Evolutionary conservation across 1,284 basidiomycete genomes (phyloP).

Genomic region (Kwoniella shivajii): DNA sequence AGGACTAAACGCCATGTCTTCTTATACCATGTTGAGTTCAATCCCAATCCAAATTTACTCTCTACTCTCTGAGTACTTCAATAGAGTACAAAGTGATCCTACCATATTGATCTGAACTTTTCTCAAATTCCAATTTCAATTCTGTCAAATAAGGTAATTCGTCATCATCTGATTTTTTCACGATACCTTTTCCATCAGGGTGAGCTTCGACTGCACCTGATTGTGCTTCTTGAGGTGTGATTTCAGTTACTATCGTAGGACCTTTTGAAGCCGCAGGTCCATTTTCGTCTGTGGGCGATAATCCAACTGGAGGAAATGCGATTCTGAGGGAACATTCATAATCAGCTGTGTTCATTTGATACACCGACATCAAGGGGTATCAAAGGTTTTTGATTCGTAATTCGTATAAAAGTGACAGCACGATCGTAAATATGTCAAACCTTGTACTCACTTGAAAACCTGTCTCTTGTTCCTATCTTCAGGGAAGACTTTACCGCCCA

Average conservation of each 20-base stretch:
- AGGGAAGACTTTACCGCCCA: slow-evolving; percentile 47
- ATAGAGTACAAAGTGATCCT: slow-evolving; percentile 52
- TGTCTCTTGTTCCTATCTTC: slow-evolving; percentile 51
- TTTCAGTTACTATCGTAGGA: slow-evolving; percentile 18
- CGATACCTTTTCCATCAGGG: slow-evolving; percentile 7
- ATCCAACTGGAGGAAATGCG: slow-evolving; percentile 16
- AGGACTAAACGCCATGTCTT: too few relatives aligned
- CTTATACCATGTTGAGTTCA: too few relatives aligned
- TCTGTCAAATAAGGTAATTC: slow-evolving; percentile 32
- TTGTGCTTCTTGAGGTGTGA: slow-evolving; percentile 14
- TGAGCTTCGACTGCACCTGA: slow-evolving; percentile 2
- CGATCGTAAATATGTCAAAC: too few relatives aligned
- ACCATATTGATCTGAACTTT: slow-evolving; percentile 52
- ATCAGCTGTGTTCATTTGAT: neutral
- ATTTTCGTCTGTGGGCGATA: slow-evolving; percentile 8
- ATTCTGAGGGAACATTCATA: slow-evolving; percentile 11
- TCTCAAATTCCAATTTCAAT: slow-evolving; percentile 51
- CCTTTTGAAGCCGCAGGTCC: slow-evolving; percentile 1
- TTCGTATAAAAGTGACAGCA: neutral
- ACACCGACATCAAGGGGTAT: neutral
- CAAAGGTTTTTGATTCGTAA: neutral
- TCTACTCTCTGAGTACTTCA: slow-evolving; percentile 28
- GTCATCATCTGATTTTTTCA: slow-evolving; percentile 3
- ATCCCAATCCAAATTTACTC: too few relatives aligned
- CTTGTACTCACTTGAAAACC: slow-evolving; percentile 50